These are phyloP conservation scores for Globisporangium orthogonon DNA, from an alignment of 352 stramenopile genomes.

Conservation along the genomic window DNA sequence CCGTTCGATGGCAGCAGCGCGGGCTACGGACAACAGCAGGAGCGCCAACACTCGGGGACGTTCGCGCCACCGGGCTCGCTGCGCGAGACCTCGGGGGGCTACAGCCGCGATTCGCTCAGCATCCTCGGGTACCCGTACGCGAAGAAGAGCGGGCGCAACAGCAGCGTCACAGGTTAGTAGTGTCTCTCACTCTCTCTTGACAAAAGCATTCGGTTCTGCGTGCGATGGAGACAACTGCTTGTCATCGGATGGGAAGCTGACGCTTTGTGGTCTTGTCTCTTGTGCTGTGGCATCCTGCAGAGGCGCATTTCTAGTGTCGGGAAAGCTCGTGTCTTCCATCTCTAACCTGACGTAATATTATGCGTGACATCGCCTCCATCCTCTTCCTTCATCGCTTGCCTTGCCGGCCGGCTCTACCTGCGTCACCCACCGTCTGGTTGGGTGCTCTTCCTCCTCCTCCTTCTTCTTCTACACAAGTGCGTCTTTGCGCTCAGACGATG, in stretches of 20 bases:
- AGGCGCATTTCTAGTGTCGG: neutral
- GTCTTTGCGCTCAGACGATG: constrained; percentile 10
- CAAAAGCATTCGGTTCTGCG: neutral
- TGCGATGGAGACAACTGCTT: neutral
- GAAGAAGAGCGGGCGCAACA: constrained; percentile 62
- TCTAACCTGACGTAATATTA: too few relatives aligned
- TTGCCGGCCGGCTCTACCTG: too few relatives aligned
- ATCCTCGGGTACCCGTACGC: constrained; percentile 81
- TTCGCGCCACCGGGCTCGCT: constrained; percentile 18
- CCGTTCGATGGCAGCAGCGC: neutral
- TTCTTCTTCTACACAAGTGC: too few relatives aligned
- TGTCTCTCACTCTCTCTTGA: neutral
- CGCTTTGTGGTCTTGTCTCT: neutral
- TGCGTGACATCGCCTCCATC: too few relatives aligned
- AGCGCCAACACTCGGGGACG: constrained; percentile 8
- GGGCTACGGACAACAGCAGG: constrained; percentile 5
- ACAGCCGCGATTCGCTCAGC: constrained; percentile 71
- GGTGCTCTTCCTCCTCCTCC: too few relatives aligned
- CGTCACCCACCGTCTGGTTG: too few relatives aligned
- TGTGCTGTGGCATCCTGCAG: neutral
- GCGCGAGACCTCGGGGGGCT: constrained; percentile 22
- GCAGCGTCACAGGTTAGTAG: constrained; percentile 39
- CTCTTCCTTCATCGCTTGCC: too few relatives aligned
- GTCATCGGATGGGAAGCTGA: too few relatives aligned
- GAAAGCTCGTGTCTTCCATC: too few relatives aligned